A percentile compares a stretch with the other conserved stretches of the same genome.
Conservation (phyloP, 2,329 filamentous ascomycete species). For the Lanzia echinophila region DNA sequence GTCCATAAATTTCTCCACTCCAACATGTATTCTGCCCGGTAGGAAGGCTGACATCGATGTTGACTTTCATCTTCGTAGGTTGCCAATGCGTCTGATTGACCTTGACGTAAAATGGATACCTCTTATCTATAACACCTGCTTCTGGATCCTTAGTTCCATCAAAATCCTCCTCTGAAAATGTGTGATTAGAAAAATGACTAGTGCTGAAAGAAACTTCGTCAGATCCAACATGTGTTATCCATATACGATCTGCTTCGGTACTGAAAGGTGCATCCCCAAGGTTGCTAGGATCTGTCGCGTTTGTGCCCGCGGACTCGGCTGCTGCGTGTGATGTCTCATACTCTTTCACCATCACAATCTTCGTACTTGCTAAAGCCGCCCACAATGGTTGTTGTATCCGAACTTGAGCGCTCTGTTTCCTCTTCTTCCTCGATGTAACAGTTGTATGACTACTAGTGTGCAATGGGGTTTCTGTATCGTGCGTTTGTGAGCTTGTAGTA, state of each 20-base stretch:
- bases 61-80: conserved; percentile 61
- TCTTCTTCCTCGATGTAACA: conserved; percentile 68
- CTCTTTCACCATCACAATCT: conserved; percentile 92
- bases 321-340: conserved; percentile 75
- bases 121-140: conserved; percentile 50
- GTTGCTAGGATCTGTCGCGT: conserved; percentile 70
- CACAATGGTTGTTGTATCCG: conserved; percentile 86
- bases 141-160: conserved; percentile 29
- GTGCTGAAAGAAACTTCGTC: conserved; percentile 74
- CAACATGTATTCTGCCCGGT: conserved; percentile 48
- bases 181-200: conserved; percentile 51
- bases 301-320: conserved; percentile 65
- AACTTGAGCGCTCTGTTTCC: conserved; percentile 86
- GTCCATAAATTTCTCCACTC: conserved; percentile 64
- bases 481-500: conserved; percentile 16
- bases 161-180: conserved; percentile 27
- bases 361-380: conserved; percentile 91
- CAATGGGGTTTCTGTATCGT: conserved; percentile 23
- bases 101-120: conserved; percentile 71
- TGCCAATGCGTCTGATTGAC: conserved; percentile 78
- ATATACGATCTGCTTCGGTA: conserved; percentile 64
- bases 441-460: conserved; percentile 30
- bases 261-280: conserved; percentile 70
- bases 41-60: conserved; percentile 32
- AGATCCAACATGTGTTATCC: conserved; percentile 73